A percentile compares a stretch with the other conserved stretches of the same genome.
These are phyloP conservation scores for Trichothecium sympodiale DNA, from an alignment of 2,329 filamentous ascomycete species.

Conservation along the genomic window DNA sequence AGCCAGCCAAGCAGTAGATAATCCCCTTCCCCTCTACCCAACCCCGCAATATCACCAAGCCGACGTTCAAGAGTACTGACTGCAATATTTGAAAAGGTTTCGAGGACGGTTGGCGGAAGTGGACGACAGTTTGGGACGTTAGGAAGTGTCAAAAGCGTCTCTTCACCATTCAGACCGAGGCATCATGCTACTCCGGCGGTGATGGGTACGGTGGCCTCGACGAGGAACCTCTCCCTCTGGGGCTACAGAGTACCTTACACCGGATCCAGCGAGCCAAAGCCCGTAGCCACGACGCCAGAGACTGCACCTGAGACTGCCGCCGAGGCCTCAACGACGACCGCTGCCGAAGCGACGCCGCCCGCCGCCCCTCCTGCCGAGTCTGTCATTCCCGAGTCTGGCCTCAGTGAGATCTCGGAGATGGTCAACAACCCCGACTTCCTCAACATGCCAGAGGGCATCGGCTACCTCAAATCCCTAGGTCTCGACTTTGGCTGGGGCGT, in stretches of 20 bases:
- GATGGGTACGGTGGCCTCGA: constrained; percentile 18
- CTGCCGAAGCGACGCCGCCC: constrained; percentile 7
- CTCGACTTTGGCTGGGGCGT: constrained; percentile 81
- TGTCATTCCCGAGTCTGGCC: constrained; percentile 13
- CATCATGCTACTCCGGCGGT: constrained; percentile 14
- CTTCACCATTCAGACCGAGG: constrained; percentile 12
- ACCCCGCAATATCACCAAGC: neutral
- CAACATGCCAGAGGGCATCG: constrained; percentile 61
- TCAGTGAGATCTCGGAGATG: constrained; percentile 21
- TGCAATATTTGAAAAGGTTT: constrained; percentile 1
- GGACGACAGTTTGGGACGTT: constrained; percentile 24
- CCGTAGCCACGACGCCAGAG: constrained; percentile 8
- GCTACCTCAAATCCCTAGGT: constrained; percentile 73
- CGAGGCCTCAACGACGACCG: constrained; percentile 4
- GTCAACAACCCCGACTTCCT: constrained; percentile 30
- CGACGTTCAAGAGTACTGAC: neutral
- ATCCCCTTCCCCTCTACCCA: neutral
- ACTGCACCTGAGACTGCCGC: constrained; percentile 8
- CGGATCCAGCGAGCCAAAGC: constrained; percentile 6
- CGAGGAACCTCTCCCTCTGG: constrained; percentile 21
- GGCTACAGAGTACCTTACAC: constrained; percentile 11
- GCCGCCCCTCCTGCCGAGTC: constrained; percentile 11
- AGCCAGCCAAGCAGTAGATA: constrained; percentile 17
- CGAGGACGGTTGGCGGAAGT: constrained; percentile 17
- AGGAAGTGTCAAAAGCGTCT: constrained; percentile 8